Evolutionary conservation across 768 basidiomycete species (phyloP).

Genomic region (Panaeolus papilionaceus): DNA sequence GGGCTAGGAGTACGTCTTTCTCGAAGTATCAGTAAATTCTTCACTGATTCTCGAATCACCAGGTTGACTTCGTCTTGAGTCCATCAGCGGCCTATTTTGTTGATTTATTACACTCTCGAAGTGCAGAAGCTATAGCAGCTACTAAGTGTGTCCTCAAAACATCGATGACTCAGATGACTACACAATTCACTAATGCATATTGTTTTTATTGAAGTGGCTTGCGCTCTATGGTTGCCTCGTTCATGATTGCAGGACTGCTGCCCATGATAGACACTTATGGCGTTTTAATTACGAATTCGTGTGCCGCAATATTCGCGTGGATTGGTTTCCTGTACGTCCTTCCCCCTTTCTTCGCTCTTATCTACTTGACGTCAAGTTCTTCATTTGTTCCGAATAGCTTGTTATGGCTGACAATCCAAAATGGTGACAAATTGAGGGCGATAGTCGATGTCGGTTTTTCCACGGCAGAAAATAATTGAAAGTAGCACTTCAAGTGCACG

Average conservation of each 20-base stretch:
- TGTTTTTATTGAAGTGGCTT: slow-evolving; percentile 44
- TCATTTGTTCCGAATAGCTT: slow-evolving; percentile 41
- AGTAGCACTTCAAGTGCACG: too few species aligned
- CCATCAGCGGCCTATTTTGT: slow-evolving; percentile 65
- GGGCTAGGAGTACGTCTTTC: slow-evolving; percentile 62
- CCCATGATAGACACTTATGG: slow-evolving; percentile 62
- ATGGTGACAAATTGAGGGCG: slow-evolving; percentile 62
- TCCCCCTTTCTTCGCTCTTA: slow-evolving; percentile 11
- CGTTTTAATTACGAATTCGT: slow-evolving; percentile 52
- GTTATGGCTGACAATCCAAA: slow-evolving; percentile 56
- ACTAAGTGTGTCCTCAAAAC: slow-evolving; percentile 43
- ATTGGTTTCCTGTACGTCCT: slow-evolving; percentile 57
- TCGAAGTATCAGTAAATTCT: background rate
- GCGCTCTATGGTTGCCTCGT: slow-evolving; percentile 49
- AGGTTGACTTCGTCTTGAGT: slow-evolving; percentile 66
- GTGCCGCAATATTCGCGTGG: slow-evolving; percentile 53
- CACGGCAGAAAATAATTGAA: slow-evolving; percentile 42
- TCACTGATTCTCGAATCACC: background rate
- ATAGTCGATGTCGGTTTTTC: slow-evolving; percentile 65
- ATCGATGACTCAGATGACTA: too few species aligned
- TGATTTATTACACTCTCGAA: slow-evolving; percentile 63
- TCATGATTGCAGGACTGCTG: slow-evolving; percentile 52
- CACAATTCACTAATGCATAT: background rate
- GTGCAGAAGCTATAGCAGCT: slow-evolving; percentile 68
- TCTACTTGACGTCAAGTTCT: background rate